Evolutionary conservation across 1,284 basidiomycete species (phyloP), one percentile per base, ranked within the genome.

Genomic region (Cutaneotrichosporon cutaneum): DNA sequence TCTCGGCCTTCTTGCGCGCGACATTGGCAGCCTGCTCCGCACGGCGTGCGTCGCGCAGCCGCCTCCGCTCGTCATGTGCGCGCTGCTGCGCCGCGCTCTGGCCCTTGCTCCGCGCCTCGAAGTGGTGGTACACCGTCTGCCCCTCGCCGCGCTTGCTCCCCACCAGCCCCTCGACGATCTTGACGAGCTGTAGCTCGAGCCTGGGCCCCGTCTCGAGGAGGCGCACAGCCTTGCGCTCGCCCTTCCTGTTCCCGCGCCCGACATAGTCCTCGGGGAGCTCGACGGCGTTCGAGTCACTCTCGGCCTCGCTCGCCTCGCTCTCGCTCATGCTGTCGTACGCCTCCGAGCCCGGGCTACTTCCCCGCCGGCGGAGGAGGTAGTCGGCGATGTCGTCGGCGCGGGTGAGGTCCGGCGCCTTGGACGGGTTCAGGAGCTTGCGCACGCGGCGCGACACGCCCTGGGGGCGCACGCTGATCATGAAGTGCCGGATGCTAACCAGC

Each of bases 171-270:
- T 97, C 94, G 21, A 88, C 87, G 65, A 99, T 92, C 83, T 99
- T 99, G 74, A 98, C 86, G 66, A 99, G 82, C 69, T 86, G 85
- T 68, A 98, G 81, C 79, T 99, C 96, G 86, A 99, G 88, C 70
- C 96, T 83, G 30, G 96, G 96, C 0, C 96, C 96, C 56, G 98
- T 87, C 81, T 99, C 96, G 60, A 94, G 89, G 60, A 99, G 82
- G 64, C 88, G 84, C 1, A 99, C 91, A 3, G 96, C 95, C 66
- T 93, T 87, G 80, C 90, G 88, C 74, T 90, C 87, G 2, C 93
- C 94, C 77, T 89, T 91, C 73, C 88, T 88, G 77, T 97, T 97
- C 64, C 94, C 95, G 72, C 94, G 82, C 21, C 96, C 96, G 27
- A 98, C 88, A 77, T 98, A 98, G 74, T 96, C 90, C 62, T 89